Base-by-base conservation (phyloP, 495 filamentous ascomycete species). In the Aspergillus campestris region DNA sequence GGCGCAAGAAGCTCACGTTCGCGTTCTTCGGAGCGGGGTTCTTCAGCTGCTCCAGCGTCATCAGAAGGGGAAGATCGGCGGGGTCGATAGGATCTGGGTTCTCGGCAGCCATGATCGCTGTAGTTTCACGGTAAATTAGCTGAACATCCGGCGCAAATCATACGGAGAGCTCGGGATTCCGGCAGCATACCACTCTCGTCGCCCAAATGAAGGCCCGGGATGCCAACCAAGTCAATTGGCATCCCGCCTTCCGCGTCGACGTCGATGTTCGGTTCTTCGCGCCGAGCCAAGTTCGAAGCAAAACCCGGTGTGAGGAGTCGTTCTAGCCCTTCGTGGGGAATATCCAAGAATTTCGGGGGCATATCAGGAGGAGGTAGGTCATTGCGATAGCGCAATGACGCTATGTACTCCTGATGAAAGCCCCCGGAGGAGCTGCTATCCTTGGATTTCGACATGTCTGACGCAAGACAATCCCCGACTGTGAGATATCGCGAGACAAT, bases 241-340 rank as follows among this genome's bases (percentile, higher is more conserved):
- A 98, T 96, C 31, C 94, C 92, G 47, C 95, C 79, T 70, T 97
- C 94, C 13, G 89, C 90, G 79, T 98, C 94, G 14, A 89, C 89
- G 64, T 97, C 92, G 42, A 98, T 89, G 49, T 94, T 95, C 5
- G 94, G 70, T n/a, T 89, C 81, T 67, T 97, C 90, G 49, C 94
- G 87, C 51, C 89, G 75, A 1, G 87, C 87, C 48, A 98, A 66
- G 41, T 87, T 82, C 29, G 89, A 90, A 18, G 88, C 86, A 69
- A 94, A 97, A 2, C 77, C 81, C 1, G 91, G 84, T 8, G 81
- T 83, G 10, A 91, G 89, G 62, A 95, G 97, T 55, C 89, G 83
- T 7, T 83, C 73, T 13, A 96, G 75, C 10, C 94, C 94, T 44
- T 85, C 86, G 55, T 91, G 94, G 6, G 92, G 91, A 51, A 98